Conservation (phyloP, 352 stramenopile species). For the Globisporangium abappressorium region DNA sequence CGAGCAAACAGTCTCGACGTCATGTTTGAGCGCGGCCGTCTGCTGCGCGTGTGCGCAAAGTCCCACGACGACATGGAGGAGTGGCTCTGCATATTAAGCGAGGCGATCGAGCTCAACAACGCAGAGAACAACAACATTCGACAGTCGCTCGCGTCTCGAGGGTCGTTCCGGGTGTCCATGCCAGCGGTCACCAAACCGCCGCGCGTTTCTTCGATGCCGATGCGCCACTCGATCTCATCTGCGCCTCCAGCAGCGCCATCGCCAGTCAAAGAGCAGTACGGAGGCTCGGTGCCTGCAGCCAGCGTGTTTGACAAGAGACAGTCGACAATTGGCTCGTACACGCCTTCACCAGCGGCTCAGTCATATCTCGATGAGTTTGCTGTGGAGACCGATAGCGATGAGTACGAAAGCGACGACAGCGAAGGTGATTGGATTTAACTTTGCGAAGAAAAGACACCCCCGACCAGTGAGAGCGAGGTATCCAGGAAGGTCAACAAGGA, state of each 20-base stretch:
- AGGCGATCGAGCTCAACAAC: slow-evolving; percentile 62
- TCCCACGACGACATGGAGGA: slow-evolving; percentile 63
- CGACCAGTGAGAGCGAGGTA: neutral
- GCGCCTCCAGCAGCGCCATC: slow-evolving; percentile 13
- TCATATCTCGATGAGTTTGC: slow-evolving; percentile 35
- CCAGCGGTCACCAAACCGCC: slow-evolving; percentile 17
- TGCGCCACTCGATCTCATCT: slow-evolving; percentile 47
- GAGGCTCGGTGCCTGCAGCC: slow-evolving; percentile 18
- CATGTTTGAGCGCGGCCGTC: slow-evolving; percentile 68
- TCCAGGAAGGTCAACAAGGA: neutral
- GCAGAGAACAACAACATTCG: slow-evolving; percentile 57
- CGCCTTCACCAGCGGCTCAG: slow-evolving; percentile 28
- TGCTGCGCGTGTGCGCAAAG: slow-evolving; percentile 68
- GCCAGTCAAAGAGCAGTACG: slow-evolving; percentile 27
- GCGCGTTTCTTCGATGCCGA: slow-evolving; percentile 30
- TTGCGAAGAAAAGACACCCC: neutral
- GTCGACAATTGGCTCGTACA: slow-evolving; percentile 33
- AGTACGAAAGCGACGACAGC: slow-evolving; percentile 58
- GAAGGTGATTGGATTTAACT: slow-evolving; percentile 77
- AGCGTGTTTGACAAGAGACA: slow-evolving; percentile 32
- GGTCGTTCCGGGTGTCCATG: slow-evolving; percentile 44
- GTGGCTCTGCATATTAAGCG: slow-evolving; percentile 71
- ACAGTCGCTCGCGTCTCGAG: slow-evolving; percentile 40
- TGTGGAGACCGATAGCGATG: slow-evolving; percentile 45
- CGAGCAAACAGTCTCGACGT: slow-evolving; percentile 67